Evolutionary conservation across 2,329 filamentous ascomycete species (phyloP), one percentile per base, ranked within the genome.

Genomic region (Fonsecaea nubica): DNA sequence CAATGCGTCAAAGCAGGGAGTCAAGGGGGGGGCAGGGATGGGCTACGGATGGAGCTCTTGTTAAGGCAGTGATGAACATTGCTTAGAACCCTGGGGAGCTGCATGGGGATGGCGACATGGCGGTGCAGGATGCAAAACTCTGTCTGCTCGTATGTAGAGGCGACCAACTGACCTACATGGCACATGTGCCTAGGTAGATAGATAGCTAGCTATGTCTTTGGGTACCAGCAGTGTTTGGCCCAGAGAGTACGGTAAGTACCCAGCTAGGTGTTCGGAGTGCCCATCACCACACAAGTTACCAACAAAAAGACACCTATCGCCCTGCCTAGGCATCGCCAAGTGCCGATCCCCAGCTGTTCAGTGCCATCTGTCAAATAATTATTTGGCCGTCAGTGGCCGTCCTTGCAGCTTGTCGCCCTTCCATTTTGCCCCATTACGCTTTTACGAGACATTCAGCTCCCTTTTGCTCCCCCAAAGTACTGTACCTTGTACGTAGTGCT

Each of bases 311-410:
- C 45, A 50, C 9, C 18, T 25, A 7, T 21, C 18, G 18, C 18
- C 45, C 45, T 25, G 45, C 45, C 45, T 12, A 12, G 45, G 45
- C 45, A 50, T 21, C 7, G 45, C 45, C 21, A 21, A 25, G 12
- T 21, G 33, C 30, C 40, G 12, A 21, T 52, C 25, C 25, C 58
- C 58, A 61, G 58, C 58, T 61, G 45, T 32, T 38, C 53, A 30
- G 45, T 53, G 58, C 58, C 58, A 61, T 38, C 58, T 61, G 58
- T 61, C 58, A 42, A 61, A 10, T 61, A 35, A 12, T 50, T 50
- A 50, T 50, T 61, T 25, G 25, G 25, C 25, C 25, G 25, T 25
- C 25, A 25, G 3, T 32, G 13, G 45, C 45, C 36, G 45, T 61
- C 58, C 58, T 61, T 61, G 58, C 58, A 61, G 58, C 58, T 61